Percentiles rank a stretch among this genome's conserved stretches.
Evolutionary conservation across 495 filamentous ascomycete genomes (phyloP).

Genomic region (Rhypophila decipiens): DNA sequence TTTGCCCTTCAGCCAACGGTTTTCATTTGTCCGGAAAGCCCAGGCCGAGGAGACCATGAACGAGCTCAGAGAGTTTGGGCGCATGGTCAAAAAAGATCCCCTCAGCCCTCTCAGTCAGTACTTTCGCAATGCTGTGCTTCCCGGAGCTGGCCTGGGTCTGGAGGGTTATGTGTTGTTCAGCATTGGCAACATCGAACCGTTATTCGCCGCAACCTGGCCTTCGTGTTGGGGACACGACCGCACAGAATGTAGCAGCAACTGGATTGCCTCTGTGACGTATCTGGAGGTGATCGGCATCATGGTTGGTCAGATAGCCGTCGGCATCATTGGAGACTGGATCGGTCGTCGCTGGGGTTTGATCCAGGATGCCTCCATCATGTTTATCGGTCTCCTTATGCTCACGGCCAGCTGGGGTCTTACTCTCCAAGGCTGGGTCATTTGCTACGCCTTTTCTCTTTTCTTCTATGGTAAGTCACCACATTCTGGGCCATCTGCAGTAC

Average conservation of each 20-base stretch:
- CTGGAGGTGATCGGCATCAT: conserved; percentile 88
- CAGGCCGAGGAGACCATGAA: conserved; percentile 56
- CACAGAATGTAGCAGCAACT: conserved; percentile 61
- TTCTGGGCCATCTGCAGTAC: neutral
- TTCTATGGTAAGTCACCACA: conserved; percentile 60
- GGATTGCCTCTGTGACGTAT: conserved; percentile 73
- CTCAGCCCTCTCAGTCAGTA: conserved; percentile 76
- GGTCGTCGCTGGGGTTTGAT: conserved; percentile 89
- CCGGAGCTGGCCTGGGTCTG: conserved; percentile 79
- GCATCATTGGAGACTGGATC: conserved; percentile 57
- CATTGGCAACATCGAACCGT: conserved; percentile 77
- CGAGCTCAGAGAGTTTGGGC: conserved; percentile 61
- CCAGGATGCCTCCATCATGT: conserved; percentile 90
- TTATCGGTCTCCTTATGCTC: conserved; percentile 79
- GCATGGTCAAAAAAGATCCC: conserved; percentile 75
- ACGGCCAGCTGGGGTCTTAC: conserved; percentile 78
- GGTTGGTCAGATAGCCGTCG: conserved; percentile 73
- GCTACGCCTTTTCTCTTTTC: conserved; percentile 85
- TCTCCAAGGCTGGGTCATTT: conserved; percentile 85
- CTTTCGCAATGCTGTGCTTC: conserved; percentile 78
- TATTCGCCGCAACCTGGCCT: conserved; percentile 64
- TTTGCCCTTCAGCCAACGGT: conserved; percentile 55
- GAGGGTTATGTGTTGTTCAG: conserved; percentile 95
- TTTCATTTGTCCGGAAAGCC: conserved; percentile 64
- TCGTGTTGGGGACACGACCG: conserved; percentile 59